Base-by-base conservation (phyloP, 768 basidiomycete genomes). In the Favolaschia claudopus region DNA sequence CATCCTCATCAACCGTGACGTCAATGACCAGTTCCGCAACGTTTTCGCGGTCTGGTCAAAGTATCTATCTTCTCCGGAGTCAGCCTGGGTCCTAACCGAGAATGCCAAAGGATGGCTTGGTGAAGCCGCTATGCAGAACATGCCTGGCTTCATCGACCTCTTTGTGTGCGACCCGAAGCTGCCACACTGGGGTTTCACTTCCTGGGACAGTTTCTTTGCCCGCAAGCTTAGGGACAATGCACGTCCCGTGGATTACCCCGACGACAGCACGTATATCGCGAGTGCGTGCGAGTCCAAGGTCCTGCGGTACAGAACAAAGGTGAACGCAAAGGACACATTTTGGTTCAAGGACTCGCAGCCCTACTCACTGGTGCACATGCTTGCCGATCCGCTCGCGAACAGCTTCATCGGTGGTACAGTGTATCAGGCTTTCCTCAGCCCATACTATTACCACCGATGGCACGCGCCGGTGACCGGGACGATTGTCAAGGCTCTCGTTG, bases 171-270 rank as follows among this genome's bases (percentile, higher is more conserved):
- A 39, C 24, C 38, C 38, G 10, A 20, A n/a, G n/a, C n/a, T n/a
- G n/a, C n/a, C n/a, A n/a, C n/a, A 83, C 57, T 70, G 78, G 58
- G 86, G 87, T 0, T 85, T 71, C 68, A 69, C 7, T 0, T 79
- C 78, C 45, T 84, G 72, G 84, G 86, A 87, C 53, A 76, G 82
- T 62, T 87, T 85, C 75, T 89, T 89, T 68, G 79, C 72, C 20
- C 68, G 85, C 1, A 55, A 62, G 5, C 77, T 84, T 67, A 69
- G 73, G n/a, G 67, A 69, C 0, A 72, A 66, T 2, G 67, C 76
- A 12, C 83, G 86, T 31, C 79, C 82, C 6, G 64, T 82, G 29
- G 51, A 70, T 14, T 37, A 39, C 7, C 66, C 71, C 0, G 63
- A 69, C 19, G 55, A 72, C 40, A 31, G 70, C 27, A 45, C 50